Evolutionary conservation across 2,329 filamentous ascomycete species (phyloP).

Genomic region (Arthrobotrys sphaeroides): DNA sequence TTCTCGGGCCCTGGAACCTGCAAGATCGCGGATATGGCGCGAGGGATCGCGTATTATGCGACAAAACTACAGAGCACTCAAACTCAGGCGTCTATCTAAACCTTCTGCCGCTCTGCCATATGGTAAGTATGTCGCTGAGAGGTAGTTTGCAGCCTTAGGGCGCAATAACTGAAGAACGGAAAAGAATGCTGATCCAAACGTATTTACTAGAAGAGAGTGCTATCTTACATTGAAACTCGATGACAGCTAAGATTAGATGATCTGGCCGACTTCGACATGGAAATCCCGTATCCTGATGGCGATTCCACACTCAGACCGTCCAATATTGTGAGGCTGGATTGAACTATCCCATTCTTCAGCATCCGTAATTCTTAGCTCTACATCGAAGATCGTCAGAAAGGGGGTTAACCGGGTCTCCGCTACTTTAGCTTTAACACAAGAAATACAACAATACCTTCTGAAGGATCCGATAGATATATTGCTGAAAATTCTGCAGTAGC

Average conservation of each 20-base stretch:
- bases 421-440: no score
- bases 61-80: not conserved
- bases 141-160: no score
- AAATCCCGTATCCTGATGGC: constrained; percentile 1
- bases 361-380: constrained; percentile 15
- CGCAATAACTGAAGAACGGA: no score
- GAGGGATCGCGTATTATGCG: not conserved
- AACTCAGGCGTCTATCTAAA: no score
- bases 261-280: not conserved
- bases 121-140: no score
- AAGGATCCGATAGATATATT: constrained; percentile 14
- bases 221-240: no score
- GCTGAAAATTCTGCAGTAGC: constrained; percentile 9
- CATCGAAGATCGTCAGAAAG: no score
- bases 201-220: no score
- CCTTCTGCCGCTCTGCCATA: no score
- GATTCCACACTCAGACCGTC: constrained; percentile 15
- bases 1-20: no score
- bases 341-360: not conserved
- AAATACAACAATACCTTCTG: constrained; percentile 26
- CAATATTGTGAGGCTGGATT: not conserved
- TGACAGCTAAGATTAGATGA: not conserved
- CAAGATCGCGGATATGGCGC: not conserved
- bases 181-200: no score
- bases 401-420: no score